Percentiles rank a stretch among this genome's conserved stretches.
phyloP scores from a whole-genome alignment of 441 rosid species.

The Erodium trifolium region DNA sequence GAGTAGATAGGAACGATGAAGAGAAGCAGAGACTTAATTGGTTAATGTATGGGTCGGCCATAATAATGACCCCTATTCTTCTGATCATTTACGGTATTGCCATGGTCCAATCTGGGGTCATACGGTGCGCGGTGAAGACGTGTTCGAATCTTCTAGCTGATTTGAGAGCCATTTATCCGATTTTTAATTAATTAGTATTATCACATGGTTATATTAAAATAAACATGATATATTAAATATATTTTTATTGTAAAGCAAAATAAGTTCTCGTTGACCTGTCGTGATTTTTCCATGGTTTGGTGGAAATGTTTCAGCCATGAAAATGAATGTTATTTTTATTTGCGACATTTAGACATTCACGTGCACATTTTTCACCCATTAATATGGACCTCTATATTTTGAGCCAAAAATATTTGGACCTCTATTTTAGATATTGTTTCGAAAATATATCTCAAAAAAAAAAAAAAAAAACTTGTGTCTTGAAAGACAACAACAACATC shows the following conservation, averaged over 20 bases:
- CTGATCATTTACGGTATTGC: background rate
- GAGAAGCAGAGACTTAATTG: background rate
- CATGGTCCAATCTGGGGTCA: background rate
- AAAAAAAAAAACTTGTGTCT: too few species aligned
- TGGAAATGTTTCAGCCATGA: background rate
- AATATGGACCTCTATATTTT: too few species aligned
- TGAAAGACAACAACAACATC: too few species aligned
- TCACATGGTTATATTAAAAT: background rate
- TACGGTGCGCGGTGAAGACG: background rate
- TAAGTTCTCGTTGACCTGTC: too few species aligned
- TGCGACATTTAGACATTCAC: too few species aligned
- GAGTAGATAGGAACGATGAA: background rate
- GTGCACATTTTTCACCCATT: too few species aligned
- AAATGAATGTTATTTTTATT: too few species aligned
- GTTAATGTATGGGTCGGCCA: background rate
- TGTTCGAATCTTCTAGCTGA: background rate
- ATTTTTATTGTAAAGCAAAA: too few species aligned
- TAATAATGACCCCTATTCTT: background rate
- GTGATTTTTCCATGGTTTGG: background rate
- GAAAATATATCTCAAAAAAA: too few species aligned
- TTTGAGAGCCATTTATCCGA: background rate
- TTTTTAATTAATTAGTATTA: background rate
- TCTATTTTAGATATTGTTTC: too few species aligned
- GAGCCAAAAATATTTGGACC: too few species aligned
- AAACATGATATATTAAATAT: too few species aligned